Evolutionary conservation across 805 yeast species (phyloP), one percentile per base, ranked within the genome.

Genomic region (Tetrapisispora phaffii): DNA sequence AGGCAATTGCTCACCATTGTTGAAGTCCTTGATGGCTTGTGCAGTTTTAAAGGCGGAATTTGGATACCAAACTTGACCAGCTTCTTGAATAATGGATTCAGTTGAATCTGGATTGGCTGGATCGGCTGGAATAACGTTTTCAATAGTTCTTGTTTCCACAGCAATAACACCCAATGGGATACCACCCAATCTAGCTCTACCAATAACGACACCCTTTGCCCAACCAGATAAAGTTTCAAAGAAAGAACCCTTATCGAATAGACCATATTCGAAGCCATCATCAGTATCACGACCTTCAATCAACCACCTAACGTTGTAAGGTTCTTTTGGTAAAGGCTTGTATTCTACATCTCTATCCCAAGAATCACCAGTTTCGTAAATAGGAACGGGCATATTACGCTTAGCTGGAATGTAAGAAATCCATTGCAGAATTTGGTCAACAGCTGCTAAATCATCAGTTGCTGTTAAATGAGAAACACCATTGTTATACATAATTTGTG

Each of bases 31-130:
- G 58, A 93, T 90, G 20, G 98, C 97, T 72, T 93, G 98, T 3
- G 99, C 95, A 38, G 99, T 93, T 80, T 93, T 93, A 77, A 85
- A 93, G 17, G 99, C 98, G 50, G 96, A 85, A 73, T 93, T 93
- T 58, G 99, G 99, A 73, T 89, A 86, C 99, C 99, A 93, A 55
- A 93, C 99, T 73, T 89, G 97, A 63, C 98, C 99, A 51, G 99
- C 97, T 69, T 93, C 98, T 67, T 85, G 94, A 48, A 86, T 69
- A 60, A 83, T 67, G 56, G 77, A 70, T 68, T 93, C 98, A 36
- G 93, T 86, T 16, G 97, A 89, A 46, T 79, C 88, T 43, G 95
- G 95, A 69, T 93, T 93, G 31, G 99, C 99, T 34, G 99, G 98
- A 63, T 93, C 99, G 36, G 99, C 99, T 41, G 98, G 98, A 50